Evolutionary conservation across 257 asterid genomes (phyloP), one percentile per base, ranked within the genome.

Genomic region (Handroanthus guayacan): DNA sequence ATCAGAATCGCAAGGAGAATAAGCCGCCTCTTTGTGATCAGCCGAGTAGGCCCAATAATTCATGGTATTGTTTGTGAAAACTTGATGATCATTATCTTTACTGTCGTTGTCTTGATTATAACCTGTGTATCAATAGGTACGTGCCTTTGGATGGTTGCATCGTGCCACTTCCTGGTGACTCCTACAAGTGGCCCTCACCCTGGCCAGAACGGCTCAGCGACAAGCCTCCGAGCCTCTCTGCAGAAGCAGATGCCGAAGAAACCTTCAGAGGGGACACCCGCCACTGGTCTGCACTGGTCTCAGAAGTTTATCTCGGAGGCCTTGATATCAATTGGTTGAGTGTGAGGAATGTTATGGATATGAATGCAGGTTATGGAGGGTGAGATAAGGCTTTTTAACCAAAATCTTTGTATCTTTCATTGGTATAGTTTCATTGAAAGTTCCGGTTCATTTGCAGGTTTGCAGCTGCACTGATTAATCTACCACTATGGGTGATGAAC

Each of bases 331-430:
- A 87, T 57, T 93, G 97, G 98, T 80, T 96, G 3, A 83, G 75
- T 44, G 86, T 90, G 65, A 84, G 98, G 81, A 95, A 95, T 60
- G 89, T 91, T 65, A 90, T 95, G 96, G 99, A 95, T 69, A 93
- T 95, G 99, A 91, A 90, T 76, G 98, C 98, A 34, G 90, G 91
- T 65, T 88, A 85, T 81, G 99, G 98, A 88, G 99, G 99, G 98
- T 93, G 86, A 88, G 94, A 58, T 18, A 50, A 10, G 16, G 52
- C 18, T 51, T 44, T 51, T 44, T 52, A 25, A 14, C 64, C 55
- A 8, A 18, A 6, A 55, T 62, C 18, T 67, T 34, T 1, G 48
- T 13, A 13, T 62, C 9, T 52, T 70, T 6, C 41, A 45, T 75
- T 45, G 13, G 17, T 56, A 41, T 68, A 14, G 17, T 48, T 52